These are phyloP conservation scores for Polygonum maritimum DNA, from an alignment of 148 eudicot genomes.

Conservation along the genomic window DNA sequence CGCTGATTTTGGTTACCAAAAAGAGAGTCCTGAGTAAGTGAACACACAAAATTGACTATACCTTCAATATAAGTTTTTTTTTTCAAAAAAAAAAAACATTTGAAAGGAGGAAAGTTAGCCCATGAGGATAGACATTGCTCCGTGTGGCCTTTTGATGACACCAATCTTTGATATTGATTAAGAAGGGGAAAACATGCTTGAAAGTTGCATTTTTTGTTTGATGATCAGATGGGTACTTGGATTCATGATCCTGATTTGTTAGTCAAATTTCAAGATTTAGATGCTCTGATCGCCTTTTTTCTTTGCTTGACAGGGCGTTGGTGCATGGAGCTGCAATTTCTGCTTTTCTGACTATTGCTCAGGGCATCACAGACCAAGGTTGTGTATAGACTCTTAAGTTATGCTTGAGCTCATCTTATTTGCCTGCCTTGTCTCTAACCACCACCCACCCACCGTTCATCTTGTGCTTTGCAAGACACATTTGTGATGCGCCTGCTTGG, in stretches of 20 bases:
- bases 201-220: neutral
- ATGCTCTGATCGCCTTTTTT: neutral
- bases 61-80: neutral
- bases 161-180: no score
- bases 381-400: conserved; percentile 44
- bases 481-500: neutral
- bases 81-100: no score
- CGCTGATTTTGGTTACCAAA: conserved; percentile 80
- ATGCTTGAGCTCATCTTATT: neutral
- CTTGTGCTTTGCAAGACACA: neutral
- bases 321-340: conserved; percentile 85
- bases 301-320: conserved; percentile 46
- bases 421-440: neutral
- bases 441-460: neutral
- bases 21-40: conserved; percentile 96
- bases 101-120: neutral
- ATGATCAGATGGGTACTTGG: neutral
- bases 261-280: neutral
- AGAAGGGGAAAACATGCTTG: neutral
- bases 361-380: conserved; percentile 86
- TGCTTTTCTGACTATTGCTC: conserved; percentile 70
- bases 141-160: no score
- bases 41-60: no score
- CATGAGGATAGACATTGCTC: neutral
- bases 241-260: neutral